Base-by-base conservation (phyloP, 306 rosid species). In the Geum urbanum region DNA sequence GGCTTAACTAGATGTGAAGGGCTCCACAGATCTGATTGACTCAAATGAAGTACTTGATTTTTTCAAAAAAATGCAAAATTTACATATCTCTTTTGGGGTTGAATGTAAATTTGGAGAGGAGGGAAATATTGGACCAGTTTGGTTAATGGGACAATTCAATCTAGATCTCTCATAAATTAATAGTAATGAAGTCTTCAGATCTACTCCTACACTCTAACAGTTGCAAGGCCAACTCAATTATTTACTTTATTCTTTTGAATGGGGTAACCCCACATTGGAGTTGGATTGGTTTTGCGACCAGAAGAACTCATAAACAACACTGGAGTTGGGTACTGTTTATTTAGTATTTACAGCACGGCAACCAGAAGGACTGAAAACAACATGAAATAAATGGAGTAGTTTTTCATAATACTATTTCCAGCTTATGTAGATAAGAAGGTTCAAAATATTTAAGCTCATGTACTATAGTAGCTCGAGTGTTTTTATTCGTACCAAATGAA, bases 1-100 rank as follows among this genome's bases (percentile, higher is more conserved):
- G 88, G 65, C 54, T 71, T 15, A 79, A 86, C 75, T 78, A 61
- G 80, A 75, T 76, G 83, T 70, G 72, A 68, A 9, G 82, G 88
- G 78, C 12, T 81, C 88, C 84, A 63, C 75, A 18, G 1, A 32
- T 32, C 2, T 32, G 37, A 2, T 32, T 32, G 63, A 65, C 58
- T 74, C 69, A 43, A 67, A 40, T 55, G 39, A 32, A 44, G 27
- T 71, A 62, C 70, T 27, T 58, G 55, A 3, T 62, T 12, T 27
- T 55, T 13, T 32, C n/a, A 5, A 24, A 1, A 32, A 32, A 32
- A 2, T 32, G 37, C 37, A 32, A 32, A 32, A 32, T 2, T 32
- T 32, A 32, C 37, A 32, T 24, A 24, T 32, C 2, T 9, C 2
- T 9, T 77, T 77, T 62, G 18, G 71, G 20, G 14, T 14, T 27